Base-by-base conservation (phyloP, 169 alveolate species). In the Eimeria sp. region DNA sequence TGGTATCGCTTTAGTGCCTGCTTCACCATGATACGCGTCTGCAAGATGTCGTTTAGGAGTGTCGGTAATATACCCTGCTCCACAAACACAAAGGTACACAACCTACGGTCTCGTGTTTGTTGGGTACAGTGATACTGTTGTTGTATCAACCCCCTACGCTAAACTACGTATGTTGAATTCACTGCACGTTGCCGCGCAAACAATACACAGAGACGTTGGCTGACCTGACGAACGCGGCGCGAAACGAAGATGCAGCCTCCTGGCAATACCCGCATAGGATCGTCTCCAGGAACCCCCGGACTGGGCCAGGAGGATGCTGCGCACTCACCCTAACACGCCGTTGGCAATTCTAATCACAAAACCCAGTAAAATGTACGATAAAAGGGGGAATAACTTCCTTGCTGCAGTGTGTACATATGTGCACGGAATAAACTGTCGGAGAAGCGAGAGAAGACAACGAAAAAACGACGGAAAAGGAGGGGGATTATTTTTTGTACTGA, bases 41-140 rank as follows among this genome's bases (percentile, higher is more conserved):
- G 97, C 47, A 70, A 87, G 51, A 99, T 97, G 90, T 98, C 99
- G 92, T 98, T 98, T 34, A 99, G 95, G 83, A 98, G 97, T 86
- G 96, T 94, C 34, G 99, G 99, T 7, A 99, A 94, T 45, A 99
- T 95, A 0, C 99, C 99, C 70, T 76, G 72, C 10, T 4, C 14
- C 70, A 58, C 96, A 83, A 11, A 78, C 47, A 25, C 95, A 95
- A 89, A 5, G 27, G 3, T 51, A 54, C 27, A 57, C 27, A 51
- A 83, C 30, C 30, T 16, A 14, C 51, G 27, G 78, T 47, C 14
- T 11, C 40, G 83, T 40, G 54, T 13, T 6, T 4, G 54, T 5
- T 13, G 83, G 83, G 54, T 34, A 40, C 34, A 10, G 30, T 27
- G 16, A 13, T 30, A 27, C 25, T 27, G 5, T 40, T 16, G 57